These are phyloP conservation scores for Trichosporon faecale DNA, from an alignment of 1,284 basidiomycete species.

Conservation along the genomic window DNA sequence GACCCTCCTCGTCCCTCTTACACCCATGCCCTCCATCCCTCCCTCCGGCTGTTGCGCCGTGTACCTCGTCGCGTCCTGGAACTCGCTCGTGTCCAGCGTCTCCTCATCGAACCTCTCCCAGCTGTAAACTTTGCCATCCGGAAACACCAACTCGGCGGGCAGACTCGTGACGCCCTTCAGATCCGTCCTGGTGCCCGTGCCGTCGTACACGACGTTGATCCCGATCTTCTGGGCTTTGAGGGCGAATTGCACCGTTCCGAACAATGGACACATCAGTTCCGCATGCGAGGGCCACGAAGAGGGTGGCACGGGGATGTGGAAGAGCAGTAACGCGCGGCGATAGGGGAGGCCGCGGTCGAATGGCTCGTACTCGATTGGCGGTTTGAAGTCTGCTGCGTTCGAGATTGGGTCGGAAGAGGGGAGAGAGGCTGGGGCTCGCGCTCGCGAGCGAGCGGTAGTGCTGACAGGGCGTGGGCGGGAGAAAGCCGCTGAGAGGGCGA, in stretches of 20 bases:
- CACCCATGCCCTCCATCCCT: neutral
- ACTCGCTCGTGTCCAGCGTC: conserved; percentile 22
- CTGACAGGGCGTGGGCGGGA: too few species aligned
- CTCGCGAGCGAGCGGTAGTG: too few species aligned
- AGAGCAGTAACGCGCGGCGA: conserved; percentile 36
- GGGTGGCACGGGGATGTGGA: conserved; percentile 41
- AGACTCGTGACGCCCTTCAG: conserved; percentile 29
- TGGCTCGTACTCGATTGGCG: neutral
- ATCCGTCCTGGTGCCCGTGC: conserved; percentile 14
- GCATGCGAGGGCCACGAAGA: conserved; percentile 41
- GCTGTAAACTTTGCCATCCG: conserved; percentile 33
- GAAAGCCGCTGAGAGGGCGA: too few species aligned
- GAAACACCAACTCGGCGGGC: conserved; percentile 35
- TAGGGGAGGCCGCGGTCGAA: conserved; percentile 27
- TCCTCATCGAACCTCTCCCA: conserved; percentile 26
- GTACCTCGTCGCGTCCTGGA: conserved; percentile 25
- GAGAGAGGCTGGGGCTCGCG: too few species aligned
- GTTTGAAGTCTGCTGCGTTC: neutral
- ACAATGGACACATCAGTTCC: conserved; percentile 37
- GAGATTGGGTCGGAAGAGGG: too few species aligned
- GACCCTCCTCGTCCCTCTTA: conserved; percentile 44
- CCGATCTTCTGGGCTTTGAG: conserved; percentile 30
- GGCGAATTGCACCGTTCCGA: conserved; percentile 22
- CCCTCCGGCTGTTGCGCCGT: conserved; percentile 9
- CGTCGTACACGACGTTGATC: conserved; percentile 45